Evolutionary conservation across 2,329 filamentous ascomycete genomes (phyloP), one percentile per base, ranked within the genome.

Genomic region (Pyrenophora teres): DNA sequence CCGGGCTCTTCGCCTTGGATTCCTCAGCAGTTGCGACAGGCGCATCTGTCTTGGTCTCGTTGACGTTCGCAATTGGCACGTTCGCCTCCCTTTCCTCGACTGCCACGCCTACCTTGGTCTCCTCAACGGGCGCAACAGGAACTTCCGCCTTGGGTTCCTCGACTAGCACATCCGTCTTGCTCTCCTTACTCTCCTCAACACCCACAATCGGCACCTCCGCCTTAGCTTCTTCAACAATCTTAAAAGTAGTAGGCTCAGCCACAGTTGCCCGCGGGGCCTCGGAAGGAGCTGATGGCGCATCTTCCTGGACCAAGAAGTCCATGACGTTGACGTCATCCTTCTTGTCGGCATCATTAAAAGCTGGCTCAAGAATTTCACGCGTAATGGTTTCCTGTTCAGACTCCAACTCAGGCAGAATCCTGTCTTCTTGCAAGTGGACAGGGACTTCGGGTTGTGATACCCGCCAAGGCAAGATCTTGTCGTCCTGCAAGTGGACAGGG

Each of bases 361-460:
- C 56, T 2, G 65, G 64, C 40, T 66, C 36, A 1, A 68, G 47
- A 15, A 66, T 52, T 4, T 66, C 52, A 55, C 47, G 59, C 41
- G 68, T 64, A 19, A 66, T 43, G 4, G 46, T 50, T 6, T 54
- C 47, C 15, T 60, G 41, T 16, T 49, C 53, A 12, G 42, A 50
- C n/a, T 54, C 47, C 1, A 40, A 19, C 3, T 18, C 33, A 7
- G 57, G 51, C 13, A 52, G 21, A 6, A 44, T 38, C 30, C 41
- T 30, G 0, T 54, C 52, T 16, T 49, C 49, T 33, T 50, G 27
- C 27, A 30, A 30, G 27, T 30, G 48, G 18, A 36, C 3, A 25
- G 46, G 18, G 2, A 30, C 27, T 13, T 30, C 9, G 9, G 44
- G 39, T 19, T 47, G 54, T 15, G 42, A 48, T n/a, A 53, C 47